Conservation (phyloP, 2,329 filamentous ascomycete species). For the Hypoxylon sp. region DNA sequence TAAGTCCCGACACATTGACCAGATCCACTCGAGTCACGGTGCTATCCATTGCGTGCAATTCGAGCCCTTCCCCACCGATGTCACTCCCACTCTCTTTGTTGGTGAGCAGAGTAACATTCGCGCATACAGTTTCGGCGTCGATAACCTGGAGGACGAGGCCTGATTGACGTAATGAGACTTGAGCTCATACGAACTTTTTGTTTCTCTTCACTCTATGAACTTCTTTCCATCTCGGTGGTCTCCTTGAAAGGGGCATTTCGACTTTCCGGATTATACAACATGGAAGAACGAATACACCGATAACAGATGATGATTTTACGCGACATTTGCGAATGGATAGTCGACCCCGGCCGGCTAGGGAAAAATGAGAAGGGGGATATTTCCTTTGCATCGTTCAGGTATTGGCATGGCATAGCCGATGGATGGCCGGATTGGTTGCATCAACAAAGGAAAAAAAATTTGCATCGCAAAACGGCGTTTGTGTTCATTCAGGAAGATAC, state of each 20-base stretch:
- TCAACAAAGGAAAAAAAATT: not conserved
- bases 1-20: conserved; percentile 40
- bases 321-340: not conserved
- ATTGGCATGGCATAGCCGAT: not conserved
- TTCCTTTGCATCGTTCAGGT: not conserved
- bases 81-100: conserved; percentile 60
- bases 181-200: not conserved
- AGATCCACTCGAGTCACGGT: conserved; percentile 18
- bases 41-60: conserved; percentile 61
- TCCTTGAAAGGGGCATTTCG: not conserved
- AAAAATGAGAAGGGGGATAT: too few species aligned
- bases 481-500: not conserved
- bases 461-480: not conserved
- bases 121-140: conserved; percentile 59
- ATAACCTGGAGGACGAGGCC: conserved; percentile 52
- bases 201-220: conserved; percentile 1
- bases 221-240: not conserved
- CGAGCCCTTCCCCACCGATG: conserved; percentile 58
- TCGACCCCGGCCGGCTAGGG: not conserved
- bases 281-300: not conserved
- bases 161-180: conserved; percentile 32
- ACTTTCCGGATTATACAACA: not conserved
- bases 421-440: not conserved
- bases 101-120: conserved; percentile 54
- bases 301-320: not conserved